These are phyloP conservation scores for Streptanthus diversifolius DNA, from an alignment of 345 rosid genomes.

Conservation along the genomic window DNA sequence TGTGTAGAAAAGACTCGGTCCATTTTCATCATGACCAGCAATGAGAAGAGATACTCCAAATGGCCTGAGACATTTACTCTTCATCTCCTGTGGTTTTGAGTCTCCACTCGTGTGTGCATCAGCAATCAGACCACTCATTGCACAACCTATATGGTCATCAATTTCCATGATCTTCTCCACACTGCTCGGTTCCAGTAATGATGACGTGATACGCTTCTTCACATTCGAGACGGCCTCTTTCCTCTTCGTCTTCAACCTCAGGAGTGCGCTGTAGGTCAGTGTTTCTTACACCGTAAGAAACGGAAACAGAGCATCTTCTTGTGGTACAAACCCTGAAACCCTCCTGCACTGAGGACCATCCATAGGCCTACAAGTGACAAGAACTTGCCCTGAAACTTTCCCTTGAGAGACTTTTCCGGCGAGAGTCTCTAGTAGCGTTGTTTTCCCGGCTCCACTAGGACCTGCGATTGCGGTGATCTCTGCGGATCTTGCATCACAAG, in stretches of 20 bases:
- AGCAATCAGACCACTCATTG: constrained; percentile 96
- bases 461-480: constrained; percentile 81
- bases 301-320: constrained; percentile 84
- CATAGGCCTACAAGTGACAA: constrained; percentile 56
- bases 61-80: constrained; percentile 97
- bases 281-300: constrained; percentile 85
- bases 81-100: constrained; percentile 97
- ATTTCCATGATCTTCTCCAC: constrained; percentile 96
- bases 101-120: constrained; percentile 97
- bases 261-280: constrained; percentile 67
- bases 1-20: constrained; percentile 90
- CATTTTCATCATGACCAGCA: constrained; percentile 92
- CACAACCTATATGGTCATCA: constrained; percentile 91
- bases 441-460: constrained; percentile 94
- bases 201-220: too few species aligned
- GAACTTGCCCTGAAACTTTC: constrained; percentile 54
- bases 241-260: constrained; percentile 57
- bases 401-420: constrained; percentile 55
- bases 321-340: constrained; percentile 75
- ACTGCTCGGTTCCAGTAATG: constrained; percentile 97
- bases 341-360: constrained; percentile 53
- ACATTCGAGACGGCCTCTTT: constrained; percentile 51
- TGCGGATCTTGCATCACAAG: constrained; percentile 58
- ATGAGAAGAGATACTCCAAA: constrained; percentile 95
- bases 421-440: constrained; percentile 79